phyloP scores from a whole-genome alignment of 176 grass and related monocot genomes.

The Bothriochloa decipiens region DNA sequence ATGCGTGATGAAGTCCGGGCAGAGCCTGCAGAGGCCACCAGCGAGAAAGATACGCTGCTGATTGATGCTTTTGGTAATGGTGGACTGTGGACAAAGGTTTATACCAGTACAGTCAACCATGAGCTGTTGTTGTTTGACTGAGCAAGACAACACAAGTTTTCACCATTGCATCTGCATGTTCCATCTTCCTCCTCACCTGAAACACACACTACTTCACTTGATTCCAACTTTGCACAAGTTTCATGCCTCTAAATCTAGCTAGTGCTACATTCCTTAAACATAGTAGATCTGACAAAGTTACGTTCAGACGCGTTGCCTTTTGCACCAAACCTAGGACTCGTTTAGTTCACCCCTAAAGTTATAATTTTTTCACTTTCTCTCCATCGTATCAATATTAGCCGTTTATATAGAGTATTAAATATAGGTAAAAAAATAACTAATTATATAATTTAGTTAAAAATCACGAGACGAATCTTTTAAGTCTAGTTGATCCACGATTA shows the following conservation, averaged over 20 bases:
- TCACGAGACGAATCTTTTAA: too few relatives aligned
- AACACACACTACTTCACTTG: neutral
- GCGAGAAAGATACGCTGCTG: neutral
- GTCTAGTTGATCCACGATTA: too few relatives aligned
- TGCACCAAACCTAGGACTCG: too few relatives aligned
- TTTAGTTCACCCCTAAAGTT: too few relatives aligned
- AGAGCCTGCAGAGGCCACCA: neutral
- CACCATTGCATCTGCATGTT: neutral
- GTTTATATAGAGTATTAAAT: too few relatives aligned
- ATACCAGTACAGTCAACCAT: constrained; percentile 9
- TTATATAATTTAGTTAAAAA: too few relatives aligned
- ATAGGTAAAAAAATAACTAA: too few relatives aligned
- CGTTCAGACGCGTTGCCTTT: neutral
- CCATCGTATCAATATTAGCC: too few relatives aligned
- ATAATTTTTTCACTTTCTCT: too few relatives aligned
- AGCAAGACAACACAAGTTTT: neutral
- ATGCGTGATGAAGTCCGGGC: constrained; percentile 20
- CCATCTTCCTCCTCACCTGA: neutral
- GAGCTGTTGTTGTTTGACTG: constrained; percentile 30
- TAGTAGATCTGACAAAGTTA: neutral
- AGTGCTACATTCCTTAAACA: too few relatives aligned
- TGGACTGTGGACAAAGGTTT: constrained; percentile 11
- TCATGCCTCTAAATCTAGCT: too few relatives aligned
- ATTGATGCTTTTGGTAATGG: constrained; percentile 20
- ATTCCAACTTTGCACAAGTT: too few relatives aligned